Evolutionary conservation across 371 early-diverging fungal species (phyloP), one percentile per base, ranked within the genome.

Genomic region (Zancudomyces culisetae): DNA sequence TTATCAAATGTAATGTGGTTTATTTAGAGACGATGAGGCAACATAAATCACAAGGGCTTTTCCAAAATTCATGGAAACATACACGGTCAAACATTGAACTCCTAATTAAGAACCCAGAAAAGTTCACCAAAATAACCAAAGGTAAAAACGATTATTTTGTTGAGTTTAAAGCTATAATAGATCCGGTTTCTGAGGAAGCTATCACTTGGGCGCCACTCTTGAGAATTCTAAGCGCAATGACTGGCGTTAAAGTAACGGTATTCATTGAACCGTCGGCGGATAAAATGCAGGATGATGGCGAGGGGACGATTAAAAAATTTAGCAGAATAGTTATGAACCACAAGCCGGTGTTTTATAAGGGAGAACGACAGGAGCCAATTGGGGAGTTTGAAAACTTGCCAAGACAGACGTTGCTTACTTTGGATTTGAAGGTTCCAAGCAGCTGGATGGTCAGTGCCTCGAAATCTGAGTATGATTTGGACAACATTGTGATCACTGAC

Each of bases 401-500:
- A 0, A 64, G 62, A 0, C 74, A 81, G 8, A 73, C 87, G 0
- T 70, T 96, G 13, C 73, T 89, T 43, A 92, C 93, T 0, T 63
- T 92, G 10, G 88, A 85, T 24, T 72, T 89, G 45, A 90, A 95
- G 49, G 81, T 76, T 13, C 82, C 79, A 39, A 70, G 77, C 19
- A 71, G 87, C 8, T 95, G 96, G 96, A 77, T 90, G 28, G 87
- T 89, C 0, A 77, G 81, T 1, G 82, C 92, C 3, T 67, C 73
- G 1, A 76, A 76, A 27, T 87, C 86, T 15, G 68, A 78, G 20
- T 73, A 90, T 59, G 96, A 96, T 56, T 67, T 96, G 23, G 96
- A 96, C 66, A 96, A 96, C 59, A 75, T 96, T 35, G 68, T 71
- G 22, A 56, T 82, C 27, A 69, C 60, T 13, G 65, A 62, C 4